A percentile compares a stretch with the other conserved stretches of the same genome.
phyloP scores from a whole-genome alignment of 495 filamentous ascomycete species.

The Aspergillus funiculosus region DNA sequence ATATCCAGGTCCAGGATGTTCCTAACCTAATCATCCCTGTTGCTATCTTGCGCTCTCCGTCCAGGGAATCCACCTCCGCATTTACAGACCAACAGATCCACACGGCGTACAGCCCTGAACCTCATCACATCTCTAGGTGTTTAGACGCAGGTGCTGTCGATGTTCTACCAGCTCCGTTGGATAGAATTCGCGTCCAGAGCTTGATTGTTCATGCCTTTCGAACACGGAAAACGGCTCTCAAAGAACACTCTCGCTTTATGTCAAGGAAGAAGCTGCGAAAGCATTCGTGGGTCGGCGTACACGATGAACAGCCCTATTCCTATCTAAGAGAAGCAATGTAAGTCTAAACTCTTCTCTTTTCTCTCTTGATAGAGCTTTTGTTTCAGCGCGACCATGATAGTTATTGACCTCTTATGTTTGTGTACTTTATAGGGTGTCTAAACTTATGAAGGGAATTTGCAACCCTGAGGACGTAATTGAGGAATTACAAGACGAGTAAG shows the following conservation, averaged over 20 bases:
- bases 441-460: constrained; percentile 87
- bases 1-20: constrained; percentile 62
- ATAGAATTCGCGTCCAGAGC: constrained; percentile 60
- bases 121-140: constrained; percentile 54
- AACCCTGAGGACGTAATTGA: constrained; percentile 58
- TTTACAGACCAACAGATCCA: constrained; percentile 36
- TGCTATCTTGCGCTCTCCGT: constrained; percentile 52
- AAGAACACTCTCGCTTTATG: constrained; percentile 61
- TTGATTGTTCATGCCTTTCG: constrained; percentile 80
- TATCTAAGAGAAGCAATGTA: constrained; percentile 79
- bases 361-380: not conserved
- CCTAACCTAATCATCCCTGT: constrained; percentile 73
- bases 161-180: constrained; percentile 72
- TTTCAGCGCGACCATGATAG: too few species aligned
- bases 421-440: constrained; percentile 68
- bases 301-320: constrained; percentile 78
- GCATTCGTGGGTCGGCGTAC: constrained; percentile 87
- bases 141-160: constrained; percentile 82
- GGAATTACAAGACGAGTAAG: constrained; percentile 41
- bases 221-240: constrained; percentile 62
- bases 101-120: constrained; percentile 29
- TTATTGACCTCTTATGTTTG: too few species aligned
- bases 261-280: constrained; percentile 64
- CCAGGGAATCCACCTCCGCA: constrained; percentile 22
- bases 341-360: constrained; percentile 6